Evolutionary conservation across 2,329 filamentous ascomycete species (phyloP).

Genomic region (Coniochaeta hoffmannii): DNA sequence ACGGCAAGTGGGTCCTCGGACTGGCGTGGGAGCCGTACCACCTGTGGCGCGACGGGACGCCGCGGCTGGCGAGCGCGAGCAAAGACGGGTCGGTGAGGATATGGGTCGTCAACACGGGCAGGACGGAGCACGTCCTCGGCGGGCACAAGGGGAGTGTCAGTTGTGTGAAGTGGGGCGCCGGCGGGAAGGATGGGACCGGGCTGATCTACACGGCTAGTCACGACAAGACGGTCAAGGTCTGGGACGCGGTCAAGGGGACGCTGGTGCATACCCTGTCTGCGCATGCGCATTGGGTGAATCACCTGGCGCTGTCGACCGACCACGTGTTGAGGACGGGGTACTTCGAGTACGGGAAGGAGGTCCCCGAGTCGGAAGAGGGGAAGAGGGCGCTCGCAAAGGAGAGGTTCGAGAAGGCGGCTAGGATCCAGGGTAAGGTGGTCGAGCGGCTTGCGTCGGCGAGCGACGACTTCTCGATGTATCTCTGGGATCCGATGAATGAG

Average conservation of each 20-base stretch:
- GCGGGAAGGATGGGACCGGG: slow-evolving; percentile 53
- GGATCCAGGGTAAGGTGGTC: slow-evolving; percentile 64
- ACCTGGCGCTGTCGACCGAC: slow-evolving; percentile 87
- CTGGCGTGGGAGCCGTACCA: slow-evolving; percentile 94
- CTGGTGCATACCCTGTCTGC: slow-evolving; percentile 63
- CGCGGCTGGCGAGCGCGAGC: slow-evolving; percentile 75
- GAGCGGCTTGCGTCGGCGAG: slow-evolving; percentile 86
- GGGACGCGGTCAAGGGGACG: slow-evolving; percentile 74
- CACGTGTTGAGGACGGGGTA: slow-evolving; percentile 80
- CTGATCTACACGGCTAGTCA: slow-evolving; percentile 78
- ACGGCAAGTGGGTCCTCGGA: slow-evolving; percentile 82
- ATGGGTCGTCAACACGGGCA: slow-evolving; percentile 74
- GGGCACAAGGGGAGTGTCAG: slow-evolving; percentile 86
- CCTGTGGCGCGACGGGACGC: slow-evolving; percentile 64
- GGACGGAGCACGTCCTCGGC: slow-evolving; percentile 73
- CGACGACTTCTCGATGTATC: slow-evolving; percentile 93
- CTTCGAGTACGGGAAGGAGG: slow-evolving; percentile 68
- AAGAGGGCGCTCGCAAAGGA: slow-evolving; percentile 69
- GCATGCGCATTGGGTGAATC: slow-evolving; percentile 94
- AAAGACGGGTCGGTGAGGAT: slow-evolving; percentile 85
- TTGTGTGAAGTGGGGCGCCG: slow-evolving; percentile 78
- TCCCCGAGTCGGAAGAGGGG: slow-evolving; percentile 61
- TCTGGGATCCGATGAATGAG: slow-evolving; percentile 74
- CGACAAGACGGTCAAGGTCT: slow-evolving; percentile 88
- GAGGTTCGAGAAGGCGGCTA: slow-evolving; percentile 80